phyloP scores from a whole-genome alignment of 2,329 filamentous ascomycete genomes.

The Amphichorda felina region DNA sequence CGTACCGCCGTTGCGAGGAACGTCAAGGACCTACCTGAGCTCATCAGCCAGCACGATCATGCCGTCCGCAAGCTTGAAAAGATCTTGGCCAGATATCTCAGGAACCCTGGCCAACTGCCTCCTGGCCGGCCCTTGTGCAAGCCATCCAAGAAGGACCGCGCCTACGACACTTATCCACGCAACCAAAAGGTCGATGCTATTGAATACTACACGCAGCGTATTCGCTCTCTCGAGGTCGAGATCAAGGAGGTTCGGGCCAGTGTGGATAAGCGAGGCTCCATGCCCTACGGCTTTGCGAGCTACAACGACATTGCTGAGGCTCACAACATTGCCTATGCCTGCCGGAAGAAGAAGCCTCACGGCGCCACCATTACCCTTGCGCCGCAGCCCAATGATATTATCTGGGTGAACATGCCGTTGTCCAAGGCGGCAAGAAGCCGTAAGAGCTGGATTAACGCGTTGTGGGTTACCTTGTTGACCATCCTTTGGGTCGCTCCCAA shows the following conservation, averaged over 20 bases:
- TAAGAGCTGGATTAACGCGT: conserved; percentile 64
- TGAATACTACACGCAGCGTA: conserved; percentile 79
- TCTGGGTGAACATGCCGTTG: conserved; percentile 87
- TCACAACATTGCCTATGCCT: conserved; percentile 73
- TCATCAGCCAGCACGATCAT: conserved; percentile 76
- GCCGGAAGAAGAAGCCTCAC: conserved; percentile 68
- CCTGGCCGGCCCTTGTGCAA: conserved; percentile 64
- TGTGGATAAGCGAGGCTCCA: conserved; percentile 77
- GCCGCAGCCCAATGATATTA: conserved; percentile 79
- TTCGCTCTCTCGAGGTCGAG: conserved; percentile 68
- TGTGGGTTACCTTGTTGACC: conserved; percentile 76
- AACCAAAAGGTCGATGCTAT: conserved; percentile 84
- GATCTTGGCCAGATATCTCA: conserved; percentile 80
- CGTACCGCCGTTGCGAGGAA: conserved; percentile 79
- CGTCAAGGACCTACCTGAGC: conserved; percentile 74
- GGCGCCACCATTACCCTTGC: conserved; percentile 70
- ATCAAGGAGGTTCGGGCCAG: conserved; percentile 73
- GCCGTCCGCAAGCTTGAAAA: conserved; percentile 73
- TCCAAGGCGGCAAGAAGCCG: conserved; percentile 55
- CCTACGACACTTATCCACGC: conserved; percentile 49
- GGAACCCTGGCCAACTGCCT: conserved; percentile 72
- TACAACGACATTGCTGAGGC: conserved; percentile 83
- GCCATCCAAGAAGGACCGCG: conserved; percentile 68
- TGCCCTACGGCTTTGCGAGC: conserved; percentile 89
- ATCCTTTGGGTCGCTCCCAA: conserved; percentile 85